phyloP scores from a whole-genome alignment of 2,329 filamentous ascomycete species.

The Colletotrichum eleusines region DNA sequence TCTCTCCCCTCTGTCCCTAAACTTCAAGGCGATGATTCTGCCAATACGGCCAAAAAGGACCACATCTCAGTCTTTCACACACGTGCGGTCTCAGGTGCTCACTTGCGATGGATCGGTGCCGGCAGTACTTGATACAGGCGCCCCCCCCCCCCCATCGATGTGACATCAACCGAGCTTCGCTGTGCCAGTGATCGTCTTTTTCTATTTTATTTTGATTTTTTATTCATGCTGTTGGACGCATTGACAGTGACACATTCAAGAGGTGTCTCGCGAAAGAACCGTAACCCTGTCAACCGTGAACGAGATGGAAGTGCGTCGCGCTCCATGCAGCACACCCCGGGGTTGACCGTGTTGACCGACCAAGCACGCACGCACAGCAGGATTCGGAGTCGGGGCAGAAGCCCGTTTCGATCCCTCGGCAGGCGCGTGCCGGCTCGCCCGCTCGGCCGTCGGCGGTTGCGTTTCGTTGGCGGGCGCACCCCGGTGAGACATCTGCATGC shows the following conservation, averaged over 20 bases:
- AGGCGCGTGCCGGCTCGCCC: not conserved
- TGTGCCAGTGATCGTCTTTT: not conserved
- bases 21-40: too few relatives aligned
- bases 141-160: not conserved
- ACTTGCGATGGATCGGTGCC: not conserved
- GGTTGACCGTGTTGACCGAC: not conserved
- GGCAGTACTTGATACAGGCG: not conserved
- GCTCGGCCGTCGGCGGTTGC: not conserved
- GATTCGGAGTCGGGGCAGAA: not conserved
- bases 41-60: not conserved
- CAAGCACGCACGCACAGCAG: not conserved
- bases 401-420: too few relatives aligned
- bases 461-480: not conserved
- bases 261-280: not conserved
- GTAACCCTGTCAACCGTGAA: not conserved
- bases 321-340: not conserved
- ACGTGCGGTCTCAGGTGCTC: not conserved
- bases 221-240: too few relatives aligned
- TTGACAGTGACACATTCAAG: not conserved
- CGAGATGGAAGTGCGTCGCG: not conserved
- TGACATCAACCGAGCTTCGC: not conserved
- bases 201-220: not conserved
- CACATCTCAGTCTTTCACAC: not conserved
- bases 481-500: conserved; percentile 1
- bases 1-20: too few relatives aligned